Evolutionary conservation across 108 stramenopile species (phyloP), one percentile per base, ranked within the genome.

Genomic region (Phaeodactylum tricornutum): DNA sequence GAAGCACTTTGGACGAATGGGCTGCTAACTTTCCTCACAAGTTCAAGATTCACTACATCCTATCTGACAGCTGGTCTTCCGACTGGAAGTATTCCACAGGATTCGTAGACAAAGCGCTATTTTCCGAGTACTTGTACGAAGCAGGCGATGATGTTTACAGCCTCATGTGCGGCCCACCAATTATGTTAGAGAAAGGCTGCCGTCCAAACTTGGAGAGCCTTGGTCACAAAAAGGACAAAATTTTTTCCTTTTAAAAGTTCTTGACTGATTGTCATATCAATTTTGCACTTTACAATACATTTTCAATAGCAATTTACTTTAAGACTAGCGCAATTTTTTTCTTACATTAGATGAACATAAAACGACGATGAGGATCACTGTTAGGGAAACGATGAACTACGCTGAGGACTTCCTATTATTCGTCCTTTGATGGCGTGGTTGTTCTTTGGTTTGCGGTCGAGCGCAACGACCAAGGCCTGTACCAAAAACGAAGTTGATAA

Each of bases 161-260:
- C 53, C 77, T 98, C 43, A 92, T 96, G 90, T 98, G 97, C 58
- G 97, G 97, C 27, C 97, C 97, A 4, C 95, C 95, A 20, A 77
- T 93, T 46, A 98, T 98, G 97, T 45, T 98, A 37, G 88, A 94
- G 14, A 81, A 71, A 26, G 95, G 87, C 39, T 85, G 83, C 56
- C 78, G 62, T 23, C 87, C 87, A 9, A 83, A 78, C 59, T 65
- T 78, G 53, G 61, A 46, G 28, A 68, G 79, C 14, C 57, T 90
- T 43, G 68, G 73, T 16, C 87, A 90, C 55, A 48, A 52, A 12
- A 74, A 72, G 43, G 51, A 56, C 21, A 54, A 62, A 27, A 72
- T 90, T 29, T 85, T 90, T 47, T 68, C 74, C 12, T 90, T 90
- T 41, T 90, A 85, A 60, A 11, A 25, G 19, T 20, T 53, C n/a